A percentile compares a stretch with the other conserved stretches of the same genome.
These are phyloP conservation scores for Fagopyrum tataricum DNA, from an alignment of 148 eudicot genomes.

Conservation along the genomic window DNA sequence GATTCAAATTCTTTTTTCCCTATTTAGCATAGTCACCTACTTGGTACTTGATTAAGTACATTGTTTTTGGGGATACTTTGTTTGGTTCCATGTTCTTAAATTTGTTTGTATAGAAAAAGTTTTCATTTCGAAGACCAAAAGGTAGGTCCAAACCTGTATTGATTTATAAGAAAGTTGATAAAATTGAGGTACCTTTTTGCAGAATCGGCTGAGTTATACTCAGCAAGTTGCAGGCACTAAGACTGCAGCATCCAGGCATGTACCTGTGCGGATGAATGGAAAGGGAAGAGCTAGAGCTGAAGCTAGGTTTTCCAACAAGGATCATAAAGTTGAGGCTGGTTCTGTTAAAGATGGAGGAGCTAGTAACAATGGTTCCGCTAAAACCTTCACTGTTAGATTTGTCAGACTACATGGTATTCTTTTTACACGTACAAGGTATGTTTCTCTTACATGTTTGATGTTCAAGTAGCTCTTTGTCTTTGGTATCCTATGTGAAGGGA, in stretches of 20 bases:
- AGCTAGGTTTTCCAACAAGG: constrained; percentile 41
- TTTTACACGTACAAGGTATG: constrained; percentile 92
- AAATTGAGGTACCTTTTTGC: constrained; percentile 20
- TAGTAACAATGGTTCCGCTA: constrained; percentile 35
- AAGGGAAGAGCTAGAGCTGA: constrained; percentile 71
- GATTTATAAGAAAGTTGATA: neutral
- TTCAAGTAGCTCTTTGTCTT: neutral
- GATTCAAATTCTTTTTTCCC: neutral
- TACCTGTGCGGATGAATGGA: constrained; percentile 34
- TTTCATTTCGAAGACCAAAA: neutral
- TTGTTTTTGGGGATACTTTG: neutral
- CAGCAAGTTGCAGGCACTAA: constrained; percentile 53
- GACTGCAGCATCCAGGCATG: constrained; percentile 36
- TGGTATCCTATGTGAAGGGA: neutral
- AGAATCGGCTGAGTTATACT: constrained; percentile 84
- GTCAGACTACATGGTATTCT: constrained; percentile 85
- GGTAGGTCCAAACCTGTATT: neutral
- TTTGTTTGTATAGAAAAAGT: neutral
- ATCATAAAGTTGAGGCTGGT: constrained; percentile 34
- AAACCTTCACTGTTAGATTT: constrained; percentile 59
- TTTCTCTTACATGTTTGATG: constrained; percentile 5
- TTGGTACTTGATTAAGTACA: constrained; percentile 1
- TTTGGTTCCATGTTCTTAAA: neutral
- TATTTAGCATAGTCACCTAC: neutral
- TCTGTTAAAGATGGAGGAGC: constrained; percentile 42